Evolutionary conservation across 176 grass and related monocot species (phyloP), one percentile per base, ranked within the genome.

Genomic region (Secale cereale): DNA sequence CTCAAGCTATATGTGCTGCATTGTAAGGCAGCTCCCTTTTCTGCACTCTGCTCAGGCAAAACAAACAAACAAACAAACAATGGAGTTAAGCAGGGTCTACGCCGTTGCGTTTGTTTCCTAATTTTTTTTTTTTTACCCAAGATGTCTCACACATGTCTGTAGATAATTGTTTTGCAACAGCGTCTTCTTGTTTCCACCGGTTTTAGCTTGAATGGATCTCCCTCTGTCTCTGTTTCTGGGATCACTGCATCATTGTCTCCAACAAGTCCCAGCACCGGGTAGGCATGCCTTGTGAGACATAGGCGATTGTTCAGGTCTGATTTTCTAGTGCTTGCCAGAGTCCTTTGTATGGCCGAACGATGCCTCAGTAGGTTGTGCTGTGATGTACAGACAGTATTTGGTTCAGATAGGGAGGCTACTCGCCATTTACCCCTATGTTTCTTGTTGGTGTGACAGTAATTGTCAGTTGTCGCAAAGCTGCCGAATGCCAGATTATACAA

Each of bases 381-480:
- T 32, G 17, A 56, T 22, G 17, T 32, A 16, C 43, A 20, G 20
- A 15, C 37, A 52, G 0, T 29, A 75, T 29, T 20, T 31, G 8
- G 5, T 75, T 52, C 15, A 31, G 5, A 27, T 12, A 0, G 26
- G 10, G 8, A 29, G 25, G 25, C 41, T 74, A 27, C 15, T 32
- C 15, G 46, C 27, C 41, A 3, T 0, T 17, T 20, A 66, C 65
- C 65, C 65, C 6, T 68, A 2, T 20, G 2, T 68, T 68, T 19
- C 45, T 48, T 48, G 0, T 68, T 68, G 33, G 0, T 3, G 17
- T 20, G 17, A 1, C 10, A 11, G 3, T 2, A 68, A 68, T 22
- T 1, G 0, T 22, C 0, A 5, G 2, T 36, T 68, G 17, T 0
- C 33, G 65, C 65, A 68, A 2, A 35, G 4, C 31, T 6, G 0